A percentile compares a stretch with the other conserved stretches of the same genome.
Conservation (phyloP, 495 filamentous ascomycete genomes). For the Bathelium albidoporum region DNA sequence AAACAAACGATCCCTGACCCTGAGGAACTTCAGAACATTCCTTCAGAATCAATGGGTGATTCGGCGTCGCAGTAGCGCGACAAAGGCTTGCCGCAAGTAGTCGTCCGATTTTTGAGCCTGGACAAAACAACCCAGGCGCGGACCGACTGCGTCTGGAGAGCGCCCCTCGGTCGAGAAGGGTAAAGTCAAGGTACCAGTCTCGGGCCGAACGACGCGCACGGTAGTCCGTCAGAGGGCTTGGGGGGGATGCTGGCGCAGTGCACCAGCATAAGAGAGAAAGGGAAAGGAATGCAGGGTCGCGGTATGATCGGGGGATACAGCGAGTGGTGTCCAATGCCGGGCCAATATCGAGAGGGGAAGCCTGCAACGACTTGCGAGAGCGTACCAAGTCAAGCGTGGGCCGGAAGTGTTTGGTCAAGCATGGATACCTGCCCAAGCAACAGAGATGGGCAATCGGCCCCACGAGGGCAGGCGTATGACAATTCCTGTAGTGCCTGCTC, state of each 20-base stretch:
- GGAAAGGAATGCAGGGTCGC: constrained; percentile 2
- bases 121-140: background rate
- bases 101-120: constrained; percentile 4
- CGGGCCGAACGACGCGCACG: background rate
- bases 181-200: constrained; percentile 1
- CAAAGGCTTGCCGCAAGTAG: constrained; percentile 3
- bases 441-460: background rate
- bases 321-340: background rate
- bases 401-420: background rate
- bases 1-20: background rate
- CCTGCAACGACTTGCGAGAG: background rate
- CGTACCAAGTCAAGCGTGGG: constrained; percentile 1
- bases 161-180: background rate
- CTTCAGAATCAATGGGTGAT: background rate
- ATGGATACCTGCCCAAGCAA: constrained; percentile 1
- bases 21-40: constrained; percentile 1
- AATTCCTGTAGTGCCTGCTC: background rate
- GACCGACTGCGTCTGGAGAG: background rate
- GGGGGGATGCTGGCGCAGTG: background rate
- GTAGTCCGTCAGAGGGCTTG: background rate
- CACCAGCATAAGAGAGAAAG: background rate
- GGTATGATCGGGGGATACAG: background rate
- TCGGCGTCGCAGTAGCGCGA: constrained; percentile 4
- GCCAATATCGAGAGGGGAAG: constrained; percentile 2
- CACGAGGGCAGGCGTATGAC: constrained; percentile 1